Conservation (phyloP, 441 rosid genomes). For the Syzygium syzygioides region DNA sequence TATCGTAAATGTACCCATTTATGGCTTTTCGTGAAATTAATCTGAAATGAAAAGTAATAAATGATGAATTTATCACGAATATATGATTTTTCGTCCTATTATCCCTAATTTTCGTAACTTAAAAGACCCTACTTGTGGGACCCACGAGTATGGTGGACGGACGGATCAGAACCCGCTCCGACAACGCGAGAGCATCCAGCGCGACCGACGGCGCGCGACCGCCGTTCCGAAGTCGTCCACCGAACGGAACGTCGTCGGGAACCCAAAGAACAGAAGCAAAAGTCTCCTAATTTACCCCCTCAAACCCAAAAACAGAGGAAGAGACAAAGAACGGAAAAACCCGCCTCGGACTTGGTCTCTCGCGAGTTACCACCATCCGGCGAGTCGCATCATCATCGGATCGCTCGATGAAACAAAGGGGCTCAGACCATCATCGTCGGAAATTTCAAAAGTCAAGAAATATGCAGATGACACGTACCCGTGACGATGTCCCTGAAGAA, state of each 20-base stretch:
- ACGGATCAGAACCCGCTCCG: neutral
- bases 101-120: too few relatives aligned
- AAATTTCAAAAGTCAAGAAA: neutral
- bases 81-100: too few relatives aligned
- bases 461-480: constrained; percentile 26
- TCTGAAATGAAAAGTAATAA: too few relatives aligned
- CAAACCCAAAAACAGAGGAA: neutral
- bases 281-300: neutral
- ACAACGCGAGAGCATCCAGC: neutral
- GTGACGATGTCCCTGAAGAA: constrained; percentile 80
- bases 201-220: neutral
- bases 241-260: neutral
- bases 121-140: neutral
- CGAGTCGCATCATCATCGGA: neutral
- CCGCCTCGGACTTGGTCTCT: neutral
- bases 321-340: neutral
- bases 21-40: too few relatives aligned
- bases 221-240: neutral
- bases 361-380: neutral
- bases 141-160: neutral
- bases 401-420: neutral
- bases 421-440: neutral
- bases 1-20: too few relatives aligned
- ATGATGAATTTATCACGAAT: too few relatives aligned
- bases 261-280: neutral